These are phyloP conservation scores for Delitschia confertaspora DNA, from an alignment of 495 filamentous ascomycete species.

Conservation along the genomic window DNA sequence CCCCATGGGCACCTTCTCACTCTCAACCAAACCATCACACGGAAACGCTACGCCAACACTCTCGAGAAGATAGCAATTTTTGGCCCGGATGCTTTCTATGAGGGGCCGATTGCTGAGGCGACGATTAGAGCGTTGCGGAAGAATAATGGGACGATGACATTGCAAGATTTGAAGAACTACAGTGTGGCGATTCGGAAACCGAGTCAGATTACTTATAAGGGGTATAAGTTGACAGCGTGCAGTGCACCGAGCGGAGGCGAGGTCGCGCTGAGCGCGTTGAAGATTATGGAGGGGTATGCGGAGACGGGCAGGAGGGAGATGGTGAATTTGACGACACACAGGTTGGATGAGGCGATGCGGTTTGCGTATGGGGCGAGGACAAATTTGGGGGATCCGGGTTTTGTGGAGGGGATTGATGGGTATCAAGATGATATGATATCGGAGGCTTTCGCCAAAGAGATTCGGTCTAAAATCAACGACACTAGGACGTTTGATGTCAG, in stretches of 20 bases:
- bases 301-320: slow-evolving; percentile 45
- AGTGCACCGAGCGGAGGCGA: slow-evolving; percentile 66
- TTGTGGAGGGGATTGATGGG: slow-evolving; percentile 51
- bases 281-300: slow-evolving; percentile 66
- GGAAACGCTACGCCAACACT: slow-evolving; percentile 69
- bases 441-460: slow-evolving; percentile 44
- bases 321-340: slow-evolving; percentile 61
- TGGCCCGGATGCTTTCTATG: slow-evolving; percentile 69
- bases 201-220: slow-evolving; percentile 60
- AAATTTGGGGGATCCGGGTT: slow-evolving; percentile 70
- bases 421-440: slow-evolving; percentile 62
- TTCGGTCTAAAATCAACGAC: slow-evolving; percentile 63
- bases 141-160: slow-evolving; percentile 70
- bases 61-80: slow-evolving; percentile 62
- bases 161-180: slow-evolving; percentile 67
- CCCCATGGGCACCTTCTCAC: slow-evolving; percentile 63
- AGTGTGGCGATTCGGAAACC: slow-evolving; percentile 51
- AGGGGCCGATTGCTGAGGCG: slow-evolving; percentile 60
- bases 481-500: slow-evolving; percentile 54
- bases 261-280: slow-evolving; percentile 63
- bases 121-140: slow-evolving; percentile 57
- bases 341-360: slow-evolving; percentile 76
- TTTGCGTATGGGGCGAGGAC: slow-evolving; percentile 72
- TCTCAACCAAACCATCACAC: slow-evolving; percentile 66
- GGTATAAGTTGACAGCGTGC: slow-evolving; percentile 56